These are phyloP conservation scores for Daucus carota DNA, from an alignment of 129 eudicot genomes.

Conservation along the genomic window DNA sequence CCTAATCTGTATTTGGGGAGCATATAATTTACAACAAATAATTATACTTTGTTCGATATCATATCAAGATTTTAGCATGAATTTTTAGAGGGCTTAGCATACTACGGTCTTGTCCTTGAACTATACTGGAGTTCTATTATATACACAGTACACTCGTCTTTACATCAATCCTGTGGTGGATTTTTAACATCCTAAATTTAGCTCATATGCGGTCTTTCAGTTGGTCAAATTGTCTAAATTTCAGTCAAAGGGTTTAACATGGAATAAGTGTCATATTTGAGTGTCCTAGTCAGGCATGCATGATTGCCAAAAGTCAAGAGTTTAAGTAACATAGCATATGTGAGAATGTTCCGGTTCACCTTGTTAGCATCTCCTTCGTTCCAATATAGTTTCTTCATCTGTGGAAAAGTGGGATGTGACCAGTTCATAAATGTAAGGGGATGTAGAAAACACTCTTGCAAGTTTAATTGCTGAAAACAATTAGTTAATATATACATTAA, in stretches of 20 bases:
- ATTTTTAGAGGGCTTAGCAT: neutral
- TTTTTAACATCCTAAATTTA: neutral
- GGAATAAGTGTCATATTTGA: neutral
- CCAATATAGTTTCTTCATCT: neutral
- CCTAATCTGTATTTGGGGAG: neutral
- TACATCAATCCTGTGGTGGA: neutral
- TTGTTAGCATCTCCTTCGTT: neutral
- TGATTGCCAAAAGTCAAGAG: neutral
- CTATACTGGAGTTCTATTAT: neutral
- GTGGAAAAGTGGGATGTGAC: neutral
- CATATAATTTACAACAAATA: neutral
- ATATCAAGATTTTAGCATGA: neutral
- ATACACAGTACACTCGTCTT: neutral
- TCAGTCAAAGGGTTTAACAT: neutral
- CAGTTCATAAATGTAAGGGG: neutral
- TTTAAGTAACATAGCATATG: neutral
- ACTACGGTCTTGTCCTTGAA: neutral
- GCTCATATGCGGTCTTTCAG: neutral
- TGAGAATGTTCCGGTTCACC: neutral
- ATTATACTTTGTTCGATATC: neutral
- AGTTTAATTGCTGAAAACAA: neutral
- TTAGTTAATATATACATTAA: neutral
- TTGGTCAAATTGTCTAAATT: neutral
- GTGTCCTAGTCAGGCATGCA: neutral
- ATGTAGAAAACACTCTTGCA: neutral